A percentile compares a stretch with the other conserved stretches of the same genome.
Evolutionary conservation across 148 eudicot genomes (phyloP).

Genomic region (Diospyros lotus): DNA sequence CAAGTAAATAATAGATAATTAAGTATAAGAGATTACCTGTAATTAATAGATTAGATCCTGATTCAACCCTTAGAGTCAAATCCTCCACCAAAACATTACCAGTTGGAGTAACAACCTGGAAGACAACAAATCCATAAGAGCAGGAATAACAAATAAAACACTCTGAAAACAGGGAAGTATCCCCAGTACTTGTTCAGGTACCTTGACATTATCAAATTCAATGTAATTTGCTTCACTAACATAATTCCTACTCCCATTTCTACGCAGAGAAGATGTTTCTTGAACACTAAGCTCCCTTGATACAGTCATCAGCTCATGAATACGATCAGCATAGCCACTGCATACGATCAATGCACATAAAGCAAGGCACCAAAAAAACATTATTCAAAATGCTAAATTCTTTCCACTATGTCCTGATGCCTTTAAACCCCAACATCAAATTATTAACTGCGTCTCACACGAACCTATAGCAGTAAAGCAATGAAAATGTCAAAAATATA

Average conservation of each 20-base stretch:
- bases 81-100: slow-evolving; percentile 92
- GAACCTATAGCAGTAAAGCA: not conserved
- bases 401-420: not conserved
- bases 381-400: not conserved
- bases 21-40: slow-evolving; percentile 50
- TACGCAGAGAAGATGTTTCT: slow-evolving; percentile 52
- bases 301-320: slow-evolving; percentile 81
- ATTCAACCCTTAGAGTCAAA: slow-evolving; percentile 72
- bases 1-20: not conserved
- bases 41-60: slow-evolving; percentile 94
- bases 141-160: not conserved
- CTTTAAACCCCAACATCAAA: not conserved
- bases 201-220: slow-evolving; percentile 88
- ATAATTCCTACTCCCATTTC: slow-evolving; percentile 70
- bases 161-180: not conserved
- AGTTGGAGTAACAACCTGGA: slow-evolving; percentile 95
- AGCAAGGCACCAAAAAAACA: not conserved
- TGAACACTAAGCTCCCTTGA: slow-evolving; percentile 70
- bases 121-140: not conserved
- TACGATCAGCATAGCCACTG: slow-evolving; percentile 99
- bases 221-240: slow-evolving; percentile 93
- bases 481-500: not conserved
- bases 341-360: slow-evolving; percentile 12
- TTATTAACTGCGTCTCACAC: not conserved
- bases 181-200: slow-evolving; percentile 17